phyloP scores from a whole-genome alignment of 345 rosid genomes.

The Populus tremula region DNA sequence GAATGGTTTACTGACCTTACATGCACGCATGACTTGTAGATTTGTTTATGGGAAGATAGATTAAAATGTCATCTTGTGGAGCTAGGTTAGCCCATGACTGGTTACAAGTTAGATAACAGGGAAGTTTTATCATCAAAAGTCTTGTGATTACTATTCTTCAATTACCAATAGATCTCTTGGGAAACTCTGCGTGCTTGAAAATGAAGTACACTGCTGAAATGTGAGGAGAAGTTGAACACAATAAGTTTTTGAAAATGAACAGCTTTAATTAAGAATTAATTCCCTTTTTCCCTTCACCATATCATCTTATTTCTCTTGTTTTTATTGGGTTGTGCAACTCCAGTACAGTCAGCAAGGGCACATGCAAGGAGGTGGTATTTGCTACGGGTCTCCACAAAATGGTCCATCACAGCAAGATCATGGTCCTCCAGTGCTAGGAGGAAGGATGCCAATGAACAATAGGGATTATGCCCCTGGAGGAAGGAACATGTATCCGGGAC shows the following conservation, averaged over 20 bases:
- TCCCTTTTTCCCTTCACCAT: background rate
- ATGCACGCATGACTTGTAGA: background rate
- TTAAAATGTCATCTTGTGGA: background rate
- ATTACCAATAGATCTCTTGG: background rate
- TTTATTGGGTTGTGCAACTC: background rate
- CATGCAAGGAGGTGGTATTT: constrained; percentile 47
- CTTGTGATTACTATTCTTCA: background rate
- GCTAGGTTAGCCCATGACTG: background rate
- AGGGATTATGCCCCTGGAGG: constrained; percentile 39
- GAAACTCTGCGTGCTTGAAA: background rate
- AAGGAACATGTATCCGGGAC: constrained; percentile 30
- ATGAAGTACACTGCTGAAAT: background rate
- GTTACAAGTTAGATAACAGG: background rate
- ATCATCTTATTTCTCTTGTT: background rate
- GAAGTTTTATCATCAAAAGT: background rate
- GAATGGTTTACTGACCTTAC: background rate
- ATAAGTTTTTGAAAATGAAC: background rate
- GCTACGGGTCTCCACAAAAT: constrained; percentile 44
- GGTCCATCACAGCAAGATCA: constrained; percentile 35
- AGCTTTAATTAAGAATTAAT: background rate
- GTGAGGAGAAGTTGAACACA: background rate
- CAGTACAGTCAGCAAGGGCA: constrained; percentile 40
- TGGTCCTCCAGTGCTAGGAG: constrained; percentile 36
- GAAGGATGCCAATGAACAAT: constrained; percentile 39
- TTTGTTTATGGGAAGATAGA: background rate